These are phyloP conservation scores for Geranomyces michiganensis DNA, from an alignment of 192 early-diverging fungal genomes.

Conservation along the genomic window DNA sequence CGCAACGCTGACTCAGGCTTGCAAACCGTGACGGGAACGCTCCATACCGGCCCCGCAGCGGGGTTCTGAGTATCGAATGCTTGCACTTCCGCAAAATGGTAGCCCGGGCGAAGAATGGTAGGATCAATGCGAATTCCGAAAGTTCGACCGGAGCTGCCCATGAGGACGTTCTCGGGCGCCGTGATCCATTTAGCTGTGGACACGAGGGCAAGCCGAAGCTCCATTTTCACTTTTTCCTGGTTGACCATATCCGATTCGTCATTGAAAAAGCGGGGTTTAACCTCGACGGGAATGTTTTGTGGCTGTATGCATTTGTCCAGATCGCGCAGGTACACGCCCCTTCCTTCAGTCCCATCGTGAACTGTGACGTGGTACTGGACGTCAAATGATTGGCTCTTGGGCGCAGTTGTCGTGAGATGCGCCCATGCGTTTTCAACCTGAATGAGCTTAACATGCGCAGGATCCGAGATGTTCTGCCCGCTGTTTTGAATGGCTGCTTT, in stretches of 20 bases:
- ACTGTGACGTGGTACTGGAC: slow-evolving; percentile 60
- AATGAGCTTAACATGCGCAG: slow-evolving; percentile 75
- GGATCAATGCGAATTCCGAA: slow-evolving; percentile 84
- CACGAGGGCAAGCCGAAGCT: slow-evolving; percentile 75
- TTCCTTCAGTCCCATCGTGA: slow-evolving; percentile 41
- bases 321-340: slow-evolving; percentile 91
- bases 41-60: slow-evolving; percentile 80
- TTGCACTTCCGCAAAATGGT: slow-evolving; percentile 77
- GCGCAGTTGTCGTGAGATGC: slow-evolving; percentile 52
- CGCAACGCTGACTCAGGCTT: slow-evolving; percentile 63
- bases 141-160: slow-evolving; percentile 56
- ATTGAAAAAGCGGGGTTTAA: slow-evolving; percentile 65
- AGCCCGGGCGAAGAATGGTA: slow-evolving; percentile 72
- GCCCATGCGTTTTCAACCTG: slow-evolving; percentile 89
- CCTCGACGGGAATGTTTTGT: slow-evolving; percentile 58
- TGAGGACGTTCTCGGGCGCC: slow-evolving; percentile 71
- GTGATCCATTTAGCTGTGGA: slow-evolving; percentile 74
- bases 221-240: slow-evolving; percentile 71
- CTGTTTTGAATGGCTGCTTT: slow-evolving; percentile 76
- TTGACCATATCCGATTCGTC: slow-evolving; percentile 61
- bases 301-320: slow-evolving; percentile 67
- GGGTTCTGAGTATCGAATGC: slow-evolving; percentile 77
- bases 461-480: slow-evolving; percentile 77
- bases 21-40: slow-evolving; percentile 84
- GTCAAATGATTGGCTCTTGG: slow-evolving; percentile 47